Evolutionary conservation across 2,329 filamentous ascomycete species (phyloP).

Genomic region (Didymella lethalis): DNA sequence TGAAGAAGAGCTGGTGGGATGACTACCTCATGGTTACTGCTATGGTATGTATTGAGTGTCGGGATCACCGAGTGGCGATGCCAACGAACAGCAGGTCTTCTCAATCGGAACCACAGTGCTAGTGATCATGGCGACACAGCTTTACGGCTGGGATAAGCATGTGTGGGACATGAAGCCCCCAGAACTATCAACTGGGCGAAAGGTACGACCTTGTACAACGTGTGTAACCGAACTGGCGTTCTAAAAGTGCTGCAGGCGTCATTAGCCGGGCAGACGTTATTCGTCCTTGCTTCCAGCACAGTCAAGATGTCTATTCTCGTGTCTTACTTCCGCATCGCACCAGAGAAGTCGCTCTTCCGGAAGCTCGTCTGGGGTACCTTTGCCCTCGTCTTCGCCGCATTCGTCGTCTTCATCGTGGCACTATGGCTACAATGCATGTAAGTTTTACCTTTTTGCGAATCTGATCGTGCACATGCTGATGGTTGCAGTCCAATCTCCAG

Average conservation of each 20-base stretch:
- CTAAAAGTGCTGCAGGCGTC: slow-evolving; percentile 45
- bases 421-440: slow-evolving; percentile 52
- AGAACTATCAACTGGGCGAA: slow-evolving; percentile 45
- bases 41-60: slow-evolving; percentile 38
- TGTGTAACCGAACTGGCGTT: slow-evolving; percentile 28
- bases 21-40: slow-evolving; percentile 51
- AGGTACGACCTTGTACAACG: slow-evolving; percentile 37
- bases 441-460: slow-evolving; percentile 18
- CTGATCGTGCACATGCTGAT: slow-evolving; percentile 27
- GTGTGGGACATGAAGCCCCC: slow-evolving; percentile 46
- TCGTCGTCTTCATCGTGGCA: slow-evolving; percentile 48
- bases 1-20: slow-evolving; percentile 51
- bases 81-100: slow-evolving; percentile 40
- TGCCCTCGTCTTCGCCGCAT: slow-evolving; percentile 45
- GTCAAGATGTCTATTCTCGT: slow-evolving; percentile 51
- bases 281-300: slow-evolving; percentile 50
- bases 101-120: slow-evolving; percentile 44
- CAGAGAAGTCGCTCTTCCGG: slow-evolving; percentile 50
- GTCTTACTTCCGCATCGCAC: slow-evolving; percentile 51
- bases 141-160: slow-evolving; percentile 51
- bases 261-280: slow-evolving; percentile 50
- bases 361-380: slow-evolving; percentile 50
- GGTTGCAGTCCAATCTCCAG: slow-evolving; percentile 53
- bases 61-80: slow-evolving; percentile 24
- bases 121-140: slow-evolving; percentile 47